Evolutionary conservation across 108 stramenopile genomes (phyloP).

Genomic region (Bacterosira constricta): DNA sequence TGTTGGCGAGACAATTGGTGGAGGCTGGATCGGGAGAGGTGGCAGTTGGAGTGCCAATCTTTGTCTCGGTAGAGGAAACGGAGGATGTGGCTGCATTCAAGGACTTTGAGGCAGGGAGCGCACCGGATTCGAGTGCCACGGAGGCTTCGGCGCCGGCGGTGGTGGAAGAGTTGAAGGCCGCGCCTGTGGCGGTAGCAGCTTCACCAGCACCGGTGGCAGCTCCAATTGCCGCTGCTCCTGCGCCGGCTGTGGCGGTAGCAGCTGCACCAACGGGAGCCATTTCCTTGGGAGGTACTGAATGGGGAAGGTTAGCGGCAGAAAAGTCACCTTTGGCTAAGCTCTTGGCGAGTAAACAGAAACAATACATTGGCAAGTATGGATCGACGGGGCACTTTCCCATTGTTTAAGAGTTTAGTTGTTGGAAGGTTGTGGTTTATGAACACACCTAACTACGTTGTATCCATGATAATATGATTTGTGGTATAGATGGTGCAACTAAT

Average conservation of each 20-base stretch:
- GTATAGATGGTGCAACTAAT: background rate
- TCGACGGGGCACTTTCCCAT: slow-evolving; percentile 78
- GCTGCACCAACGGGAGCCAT: slow-evolving; percentile 39
- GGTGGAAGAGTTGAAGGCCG: slow-evolving; percentile 22
- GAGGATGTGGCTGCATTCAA: slow-evolving; percentile 88
- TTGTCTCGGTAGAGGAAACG: slow-evolving; percentile 87
- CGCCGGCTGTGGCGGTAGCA: slow-evolving; percentile 15
- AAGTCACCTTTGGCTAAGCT: slow-evolving; percentile 75
- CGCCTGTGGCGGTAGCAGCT: slow-evolving; percentile 24
- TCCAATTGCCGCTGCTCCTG: slow-evolving; percentile 10
- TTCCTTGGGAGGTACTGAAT: slow-evolving; percentile 41
- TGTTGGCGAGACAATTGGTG: slow-evolving; percentile 68
- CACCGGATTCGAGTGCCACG: slow-evolving; percentile 22
- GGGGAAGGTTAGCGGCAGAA: slow-evolving; percentile 67
- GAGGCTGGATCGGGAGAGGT: slow-evolving; percentile 58
- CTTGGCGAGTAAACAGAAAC: slow-evolving; percentile 65
- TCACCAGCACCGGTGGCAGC: slow-evolving; percentile 25
- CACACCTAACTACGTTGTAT: background rate
- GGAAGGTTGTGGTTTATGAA: background rate
- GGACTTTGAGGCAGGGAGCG: slow-evolving; percentile 67
- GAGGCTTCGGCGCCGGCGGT: slow-evolving; percentile 31
- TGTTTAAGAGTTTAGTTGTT: slow-evolving; percentile 15
- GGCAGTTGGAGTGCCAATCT: slow-evolving; percentile 62
- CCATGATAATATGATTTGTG: background rate
- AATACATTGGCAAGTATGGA: slow-evolving; percentile 79